These are phyloP conservation scores for Fusarium sp. DNA, from an alignment of 2,329 filamentous ascomycete species.

Conservation along the genomic window DNA sequence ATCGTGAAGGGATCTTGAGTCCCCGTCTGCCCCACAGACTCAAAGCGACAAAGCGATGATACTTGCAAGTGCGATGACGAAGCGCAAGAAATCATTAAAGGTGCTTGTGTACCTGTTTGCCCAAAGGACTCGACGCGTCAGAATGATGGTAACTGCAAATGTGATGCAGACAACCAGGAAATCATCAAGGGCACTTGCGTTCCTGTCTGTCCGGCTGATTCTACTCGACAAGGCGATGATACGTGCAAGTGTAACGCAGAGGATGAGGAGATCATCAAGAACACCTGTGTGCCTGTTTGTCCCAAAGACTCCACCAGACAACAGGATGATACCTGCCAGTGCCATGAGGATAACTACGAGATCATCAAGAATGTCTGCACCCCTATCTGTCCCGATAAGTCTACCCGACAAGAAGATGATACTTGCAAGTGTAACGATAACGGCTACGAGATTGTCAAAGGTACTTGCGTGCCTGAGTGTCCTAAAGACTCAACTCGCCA, in stretches of 20 bases:
- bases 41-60: neutral
- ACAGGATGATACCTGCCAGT: neutral
- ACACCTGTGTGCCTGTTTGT: neutral
- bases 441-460: neutral
- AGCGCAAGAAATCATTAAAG: neutral
- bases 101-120: neutral
- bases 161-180: neutral
- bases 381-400: neutral
- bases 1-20: neutral
- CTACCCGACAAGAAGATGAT: neutral
- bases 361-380: neutral
- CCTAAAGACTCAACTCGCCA: rapidly evolving
- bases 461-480: neutral
- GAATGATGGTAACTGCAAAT: neutral
- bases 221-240: rapidly evolving
- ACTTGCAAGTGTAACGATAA: neutral
- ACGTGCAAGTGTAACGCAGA: neutral
- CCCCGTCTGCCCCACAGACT: neutral
- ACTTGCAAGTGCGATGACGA: neutral
- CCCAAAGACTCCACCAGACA: rapidly evolving
- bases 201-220: neutral
- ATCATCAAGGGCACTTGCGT: neutral
- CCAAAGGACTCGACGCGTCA: neutral
- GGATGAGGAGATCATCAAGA: neutral
- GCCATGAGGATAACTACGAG: neutral